Conservation (phyloP, 2,329 filamentous ascomycete genomes). For the Botrytis fragariae region DNA sequence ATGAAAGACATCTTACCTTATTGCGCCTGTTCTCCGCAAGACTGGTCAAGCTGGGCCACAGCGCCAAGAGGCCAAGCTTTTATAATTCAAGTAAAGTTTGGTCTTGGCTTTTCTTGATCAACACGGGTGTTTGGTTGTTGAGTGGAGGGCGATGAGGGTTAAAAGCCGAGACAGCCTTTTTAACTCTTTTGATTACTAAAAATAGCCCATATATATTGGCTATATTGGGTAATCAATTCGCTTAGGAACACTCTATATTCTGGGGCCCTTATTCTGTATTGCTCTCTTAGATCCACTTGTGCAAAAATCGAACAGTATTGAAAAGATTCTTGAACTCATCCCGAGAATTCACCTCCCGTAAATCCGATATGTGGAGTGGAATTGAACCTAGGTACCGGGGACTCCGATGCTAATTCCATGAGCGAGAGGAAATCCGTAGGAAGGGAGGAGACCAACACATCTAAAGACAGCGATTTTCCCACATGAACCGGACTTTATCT, state of each 20-base stretch:
- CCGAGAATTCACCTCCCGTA: constrained; percentile 7
- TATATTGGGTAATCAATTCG: not conserved
- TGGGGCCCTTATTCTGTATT: not conserved
- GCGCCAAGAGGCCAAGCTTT: constrained; percentile 2
- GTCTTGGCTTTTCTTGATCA: not conserved
- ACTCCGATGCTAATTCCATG: not conserved
- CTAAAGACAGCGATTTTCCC: not conserved
- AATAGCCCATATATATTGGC: not conserved
- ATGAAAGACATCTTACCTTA: not conserved
- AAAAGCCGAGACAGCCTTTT: not conserved
- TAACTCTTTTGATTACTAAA: not conserved
- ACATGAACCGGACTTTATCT: not conserved
- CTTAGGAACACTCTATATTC: not conserved
- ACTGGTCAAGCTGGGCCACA: not conserved
- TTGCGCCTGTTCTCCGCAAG: not conserved
- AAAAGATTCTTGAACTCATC: not conserved
- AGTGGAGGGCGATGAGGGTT: not conserved
- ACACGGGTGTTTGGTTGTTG: not conserved
- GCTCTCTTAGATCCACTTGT: not conserved
- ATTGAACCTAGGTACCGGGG: not conserved
- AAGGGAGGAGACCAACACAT: not conserved
- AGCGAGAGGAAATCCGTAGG: not conserved
- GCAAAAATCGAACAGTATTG: not conserved
- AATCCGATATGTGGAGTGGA: constrained; percentile 10
- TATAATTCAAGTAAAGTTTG: not conserved